Evolutionary conservation across 1,284 basidiomycete species (phyloP), one percentile per base, ranked within the genome.

Genomic region (Cryptococcus sp.): DNA sequence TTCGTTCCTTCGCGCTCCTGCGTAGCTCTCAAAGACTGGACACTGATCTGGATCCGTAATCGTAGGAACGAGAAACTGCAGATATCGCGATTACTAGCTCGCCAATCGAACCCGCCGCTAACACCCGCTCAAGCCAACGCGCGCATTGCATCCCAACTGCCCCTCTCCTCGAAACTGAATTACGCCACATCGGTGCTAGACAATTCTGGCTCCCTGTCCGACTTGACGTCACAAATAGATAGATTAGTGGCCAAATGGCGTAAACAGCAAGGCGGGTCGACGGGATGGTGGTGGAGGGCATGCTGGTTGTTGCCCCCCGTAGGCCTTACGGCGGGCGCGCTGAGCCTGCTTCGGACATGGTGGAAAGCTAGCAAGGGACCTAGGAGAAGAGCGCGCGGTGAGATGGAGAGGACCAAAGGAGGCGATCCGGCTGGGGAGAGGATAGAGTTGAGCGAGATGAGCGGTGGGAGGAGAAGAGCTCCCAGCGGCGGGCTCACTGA

Each of bases 111-210:
- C 85, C 85, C 50, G 77, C 88, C 63, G 1, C 69, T 83, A 15
- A 79, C 81, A 1, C 70, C 73, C 39, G 50, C 69, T 2, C 81
- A 82, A 55, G 94, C 94, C 0, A 78, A 81, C 39, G 77, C 88
- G 1, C 85, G 95, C 11, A 83, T 98, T 22, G 82, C 84, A 25
- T 85, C 94, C 0, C 95, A 99, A 76, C 79, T 92, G 54, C 84
- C 91, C 0, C 88, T 98, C 39, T 73, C 84, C 0, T 81, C 86
- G 23, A 99, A 99, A 77, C 81, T 93, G 6, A 69, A 80, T 11
- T 94, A 91, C 68, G 94, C 93, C 0, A 92, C 96, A 70, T 75
- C 86, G 42, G 86, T 97, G 46, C 78, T 99, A 39, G 93, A 97
- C 79, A 99, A 99, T 75, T 90, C 89, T 5, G 90, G 91, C 1